Evolutionary conservation across 192 early-diverging fungal species (phyloP).

Genomic region (Coemansia sp.): DNA sequence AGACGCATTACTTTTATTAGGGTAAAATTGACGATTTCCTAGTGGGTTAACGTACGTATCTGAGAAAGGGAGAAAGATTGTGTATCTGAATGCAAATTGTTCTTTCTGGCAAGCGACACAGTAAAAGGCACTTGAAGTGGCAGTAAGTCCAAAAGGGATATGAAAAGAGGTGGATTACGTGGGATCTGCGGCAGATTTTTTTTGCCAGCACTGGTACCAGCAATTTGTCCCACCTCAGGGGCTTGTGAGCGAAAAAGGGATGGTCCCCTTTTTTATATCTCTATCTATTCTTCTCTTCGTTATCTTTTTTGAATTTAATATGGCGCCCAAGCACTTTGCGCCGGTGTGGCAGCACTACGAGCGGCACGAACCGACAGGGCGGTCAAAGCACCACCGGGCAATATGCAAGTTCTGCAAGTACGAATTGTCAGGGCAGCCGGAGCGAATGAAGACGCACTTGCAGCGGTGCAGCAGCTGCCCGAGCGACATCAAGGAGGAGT

Average conservation of each 20-base stretch:
- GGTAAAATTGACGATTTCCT: no score
- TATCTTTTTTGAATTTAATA: conserved; percentile 1
- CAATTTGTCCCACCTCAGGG: no score
- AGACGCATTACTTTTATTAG: not conserved
- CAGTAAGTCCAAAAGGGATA: no score
- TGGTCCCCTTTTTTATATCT: not conserved
- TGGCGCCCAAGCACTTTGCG: conserved; percentile 55
- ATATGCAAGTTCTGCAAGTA: conserved; percentile 48
- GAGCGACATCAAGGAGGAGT: conserved; percentile 37
- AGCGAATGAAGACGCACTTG: conserved; percentile 52
- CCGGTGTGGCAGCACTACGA: conserved; percentile 52
- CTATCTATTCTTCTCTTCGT: conserved; percentile 4
- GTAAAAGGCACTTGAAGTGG: no score
- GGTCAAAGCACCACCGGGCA: conserved; percentile 52
- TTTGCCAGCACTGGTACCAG: no score
- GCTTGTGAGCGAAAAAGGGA: no score
- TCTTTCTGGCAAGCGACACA: no score
- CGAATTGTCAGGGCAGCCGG: conserved; percentile 51
- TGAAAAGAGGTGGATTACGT: no score
- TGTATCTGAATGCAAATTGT: not conserved
- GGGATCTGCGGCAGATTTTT: no score
- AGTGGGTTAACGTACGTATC: not conserved
- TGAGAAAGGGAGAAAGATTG: not conserved
- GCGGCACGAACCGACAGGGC: conserved; percentile 49
- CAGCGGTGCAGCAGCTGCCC: conserved; percentile 42